These are phyloP conservation scores for Emergomyces africanus DNA, from an alignment of 2,329 filamentous ascomycete species.

Conservation along the genomic window DNA sequence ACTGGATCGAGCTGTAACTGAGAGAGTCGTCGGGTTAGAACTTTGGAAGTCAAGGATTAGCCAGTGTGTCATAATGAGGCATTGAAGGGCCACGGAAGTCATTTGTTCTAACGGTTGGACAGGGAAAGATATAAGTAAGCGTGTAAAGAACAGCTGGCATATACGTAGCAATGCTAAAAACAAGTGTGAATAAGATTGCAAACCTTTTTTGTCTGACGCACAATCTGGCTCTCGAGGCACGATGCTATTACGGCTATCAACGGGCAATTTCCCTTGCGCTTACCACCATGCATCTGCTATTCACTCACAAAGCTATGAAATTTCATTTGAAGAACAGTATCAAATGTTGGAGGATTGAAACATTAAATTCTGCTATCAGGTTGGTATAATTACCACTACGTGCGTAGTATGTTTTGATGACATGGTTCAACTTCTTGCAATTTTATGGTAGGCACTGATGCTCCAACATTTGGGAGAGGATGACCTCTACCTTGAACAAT, in stretches of 20 bases:
- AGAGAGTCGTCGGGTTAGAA: background rate
- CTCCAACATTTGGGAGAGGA: too few species aligned
- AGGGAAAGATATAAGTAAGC: background rate
- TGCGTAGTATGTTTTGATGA: background rate
- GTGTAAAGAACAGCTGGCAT: background rate
- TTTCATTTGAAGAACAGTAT: background rate
- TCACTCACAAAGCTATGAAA: background rate
- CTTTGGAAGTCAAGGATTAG: background rate
- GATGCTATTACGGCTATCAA: background rate
- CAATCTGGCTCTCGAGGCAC: background rate
- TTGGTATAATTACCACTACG: background rate
- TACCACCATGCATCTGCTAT: background rate
- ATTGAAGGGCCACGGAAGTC: background rate
- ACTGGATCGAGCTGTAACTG: background rate
- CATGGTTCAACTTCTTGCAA: too few species aligned
- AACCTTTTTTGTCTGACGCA: background rate
- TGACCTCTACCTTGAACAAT: too few species aligned
- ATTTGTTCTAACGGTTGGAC: background rate
- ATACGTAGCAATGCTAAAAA: background rate
- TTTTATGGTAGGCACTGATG: too few species aligned
- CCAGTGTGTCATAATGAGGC: too few species aligned
- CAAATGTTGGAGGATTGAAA: background rate
- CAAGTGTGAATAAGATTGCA: background rate
- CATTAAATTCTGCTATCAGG: background rate
- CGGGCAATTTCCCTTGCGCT: background rate